phyloP scores from a whole-genome alignment of 2,329 filamentous ascomycete species.

The Fusarium sp. region DNA sequence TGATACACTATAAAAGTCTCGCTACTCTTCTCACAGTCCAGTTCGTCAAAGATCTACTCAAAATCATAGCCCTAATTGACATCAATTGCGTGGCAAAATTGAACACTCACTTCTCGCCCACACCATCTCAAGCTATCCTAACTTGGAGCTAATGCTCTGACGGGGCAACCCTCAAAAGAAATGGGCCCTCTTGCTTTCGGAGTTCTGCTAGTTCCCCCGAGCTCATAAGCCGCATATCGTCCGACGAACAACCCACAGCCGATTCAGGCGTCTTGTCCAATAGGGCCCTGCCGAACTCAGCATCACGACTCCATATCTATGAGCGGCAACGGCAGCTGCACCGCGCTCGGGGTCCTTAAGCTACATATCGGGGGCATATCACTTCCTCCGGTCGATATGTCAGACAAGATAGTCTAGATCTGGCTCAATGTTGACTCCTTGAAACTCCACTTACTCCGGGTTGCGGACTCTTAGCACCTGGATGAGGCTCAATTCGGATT shows the following conservation, averaged over 20 bases:
- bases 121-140: slow-evolving; percentile 15
- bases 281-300: slow-evolving; percentile 9
- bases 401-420: slow-evolving; percentile 12
- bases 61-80: not conserved
- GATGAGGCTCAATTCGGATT: slow-evolving; percentile 14
- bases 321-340: slow-evolving; percentile 16
- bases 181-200: slow-evolving; percentile 8
- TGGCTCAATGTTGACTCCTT: slow-evolving; percentile 4
- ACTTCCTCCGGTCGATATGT: slow-evolving; percentile 10
- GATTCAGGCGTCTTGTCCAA: slow-evolving; percentile 23
- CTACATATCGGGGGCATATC: slow-evolving; percentile 19
- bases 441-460: slow-evolving; percentile 24
- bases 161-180: slow-evolving; percentile 18
- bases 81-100: slow-evolving; percentile 13
- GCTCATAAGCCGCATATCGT: slow-evolving; percentile 17
- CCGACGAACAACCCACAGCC: slow-evolving; percentile 9
- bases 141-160: slow-evolving; percentile 21
- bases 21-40: not conserved
- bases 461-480: slow-evolving; percentile 13
- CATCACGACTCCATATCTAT: not conserved
- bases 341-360: slow-evolving; percentile 1
- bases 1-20: not conserved
- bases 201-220: slow-evolving; percentile 27
- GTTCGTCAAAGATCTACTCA: not conserved
- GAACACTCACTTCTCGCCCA: slow-evolving; percentile 1